Conservation (phyloP, 805 yeast species). For the Monosporozyma aerobia region DNA sequence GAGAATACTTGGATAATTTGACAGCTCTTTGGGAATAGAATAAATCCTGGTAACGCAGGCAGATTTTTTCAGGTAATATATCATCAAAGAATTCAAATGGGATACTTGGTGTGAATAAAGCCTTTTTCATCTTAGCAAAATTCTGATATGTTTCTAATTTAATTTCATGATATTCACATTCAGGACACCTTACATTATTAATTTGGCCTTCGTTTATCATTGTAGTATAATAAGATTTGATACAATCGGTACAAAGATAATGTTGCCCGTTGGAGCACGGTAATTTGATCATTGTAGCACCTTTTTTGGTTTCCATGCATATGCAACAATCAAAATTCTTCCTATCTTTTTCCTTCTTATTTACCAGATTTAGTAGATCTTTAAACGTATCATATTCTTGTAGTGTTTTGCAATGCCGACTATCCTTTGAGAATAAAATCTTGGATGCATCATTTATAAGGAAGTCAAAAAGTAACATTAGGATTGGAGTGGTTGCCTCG, state of each 20-base stretch:
- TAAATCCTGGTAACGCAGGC: slow-evolving; percentile 34
- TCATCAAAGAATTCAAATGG: slow-evolving; percentile 28
- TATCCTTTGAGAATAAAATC: slow-evolving; percentile 9
- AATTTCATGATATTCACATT: slow-evolving; percentile 28
- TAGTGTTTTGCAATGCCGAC: slow-evolving; percentile 6
- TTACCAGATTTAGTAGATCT: slow-evolving; percentile 19
- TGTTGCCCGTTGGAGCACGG: slow-evolving; percentile 36
- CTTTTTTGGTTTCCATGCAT: slow-evolving; percentile 43
- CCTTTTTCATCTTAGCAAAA: slow-evolving; percentile 27
- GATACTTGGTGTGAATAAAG: slow-evolving; percentile 36
- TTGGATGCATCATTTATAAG: slow-evolving; percentile 22
- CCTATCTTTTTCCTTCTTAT: slow-evolving; percentile 25
- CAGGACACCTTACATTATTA: slow-evolving; percentile 49
- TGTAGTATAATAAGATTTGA: slow-evolving; percentile 34
- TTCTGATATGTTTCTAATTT: slow-evolving; percentile 16
- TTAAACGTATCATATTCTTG: slow-evolving; percentile 13
- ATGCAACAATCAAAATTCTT: slow-evolving; percentile 45
- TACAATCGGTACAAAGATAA: slow-evolving; percentile 39
- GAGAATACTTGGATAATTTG: slow-evolving; percentile 36
- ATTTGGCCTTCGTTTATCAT: slow-evolving; percentile 41
- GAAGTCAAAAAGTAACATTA: slow-evolving; percentile 38
- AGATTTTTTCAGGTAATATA: slow-evolving; percentile 24
- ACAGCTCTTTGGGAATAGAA: slow-evolving; percentile 35
- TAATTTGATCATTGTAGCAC: slow-evolving; percentile 30
- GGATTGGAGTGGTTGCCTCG: slow-evolving; percentile 26